Percentiles rank a stretch among this genome's conserved stretches.
phyloP scores from a whole-genome alignment of 345 rosid species.

The Jatropha curcas region DNA sequence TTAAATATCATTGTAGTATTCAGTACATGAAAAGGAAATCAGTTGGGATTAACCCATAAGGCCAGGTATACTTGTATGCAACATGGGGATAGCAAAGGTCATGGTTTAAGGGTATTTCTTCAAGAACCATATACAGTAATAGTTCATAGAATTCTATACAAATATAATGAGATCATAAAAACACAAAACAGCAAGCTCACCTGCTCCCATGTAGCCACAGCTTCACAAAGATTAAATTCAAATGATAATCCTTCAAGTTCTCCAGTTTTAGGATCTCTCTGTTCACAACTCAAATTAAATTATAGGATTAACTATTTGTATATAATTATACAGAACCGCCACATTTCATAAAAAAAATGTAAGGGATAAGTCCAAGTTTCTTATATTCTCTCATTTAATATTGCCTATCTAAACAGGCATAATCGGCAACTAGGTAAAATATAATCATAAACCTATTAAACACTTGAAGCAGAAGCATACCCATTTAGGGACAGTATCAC shows the following conservation, averaged over 20 bases:
- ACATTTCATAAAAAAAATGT: not conserved
- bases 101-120: not conserved
- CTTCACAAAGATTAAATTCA: slow-evolving; percentile 86
- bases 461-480: slow-evolving; percentile 36
- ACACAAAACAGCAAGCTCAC: slow-evolving; percentile 28
- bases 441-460: not conserved
- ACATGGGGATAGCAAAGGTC: not conserved
- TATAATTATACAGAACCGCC: no score
- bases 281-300: slow-evolving; percentile 21
- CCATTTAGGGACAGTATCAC: slow-evolving; percentile 84
- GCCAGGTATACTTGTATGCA: not conserved
- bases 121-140: not conserved
- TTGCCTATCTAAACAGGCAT: not conserved
- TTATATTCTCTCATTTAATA: no score
- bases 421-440: not conserved
- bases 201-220: slow-evolving; percentile 94
- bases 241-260: slow-evolving; percentile 77
- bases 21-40: not conserved
- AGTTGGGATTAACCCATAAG: not conserved
- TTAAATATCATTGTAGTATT: not conserved
- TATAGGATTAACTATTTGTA: not conserved
- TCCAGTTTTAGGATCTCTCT: slow-evolving; percentile 91
- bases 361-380: no score
- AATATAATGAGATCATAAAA: not conserved
- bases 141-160: not conserved